phyloP scores from a whole-genome alignment of 805 yeast genomes.

The Pichia gijzeniarum region DNA sequence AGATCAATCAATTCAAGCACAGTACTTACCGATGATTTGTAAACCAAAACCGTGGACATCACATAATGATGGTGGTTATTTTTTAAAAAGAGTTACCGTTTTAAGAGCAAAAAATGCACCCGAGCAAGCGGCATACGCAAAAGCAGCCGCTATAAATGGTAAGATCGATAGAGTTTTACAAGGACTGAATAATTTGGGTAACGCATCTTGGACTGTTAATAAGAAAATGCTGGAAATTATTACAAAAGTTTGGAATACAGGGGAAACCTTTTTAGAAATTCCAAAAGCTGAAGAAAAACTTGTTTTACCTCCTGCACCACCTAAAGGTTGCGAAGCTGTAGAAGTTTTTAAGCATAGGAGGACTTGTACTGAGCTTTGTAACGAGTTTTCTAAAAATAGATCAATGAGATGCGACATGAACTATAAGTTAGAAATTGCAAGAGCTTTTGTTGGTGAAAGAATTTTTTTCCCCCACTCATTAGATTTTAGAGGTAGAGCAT shows the following conservation, averaged over 20 bases:
- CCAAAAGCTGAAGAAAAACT: slow-evolving; percentile 46
- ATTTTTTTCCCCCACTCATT: slow-evolving; percentile 75
- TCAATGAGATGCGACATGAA: slow-evolving; percentile 92
- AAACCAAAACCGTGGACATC: slow-evolving; percentile 86
- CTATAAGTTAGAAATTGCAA: slow-evolving; percentile 89
- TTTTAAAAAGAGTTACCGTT: slow-evolving; percentile 53
- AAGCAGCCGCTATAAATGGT: slow-evolving; percentile 71
- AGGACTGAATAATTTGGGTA: slow-evolving; percentile 82
- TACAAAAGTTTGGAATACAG: slow-evolving; percentile 81
- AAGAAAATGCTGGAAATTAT: slow-evolving; percentile 60
- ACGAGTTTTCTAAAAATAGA: slow-evolving; percentile 59
- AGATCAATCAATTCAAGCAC: slow-evolving; percentile 66
- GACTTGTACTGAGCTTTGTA: slow-evolving; percentile 47
- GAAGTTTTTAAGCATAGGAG: slow-evolving; percentile 64
- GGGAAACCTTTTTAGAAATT: slow-evolving; percentile 65
- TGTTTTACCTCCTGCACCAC: slow-evolving; percentile 49
- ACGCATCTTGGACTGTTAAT: slow-evolving; percentile 91
- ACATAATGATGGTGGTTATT: slow-evolving; percentile 81
- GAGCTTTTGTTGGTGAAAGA: slow-evolving; percentile 80
- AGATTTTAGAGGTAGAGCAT: slow-evolving; percentile 81
- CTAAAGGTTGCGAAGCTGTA: slow-evolving; percentile 62
- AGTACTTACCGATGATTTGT: slow-evolving; percentile 85
- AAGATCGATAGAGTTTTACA: slow-evolving; percentile 60
- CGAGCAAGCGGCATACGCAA: slow-evolving; percentile 83
- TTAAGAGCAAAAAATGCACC: slow-evolving; percentile 79